A percentile compares a stretch with the other conserved stretches of the same genome.
These are phyloP conservation scores for Phytophthora macrochlamydospora DNA, from an alignment of 352 stramenopile genomes.

Conservation along the genomic window DNA sequence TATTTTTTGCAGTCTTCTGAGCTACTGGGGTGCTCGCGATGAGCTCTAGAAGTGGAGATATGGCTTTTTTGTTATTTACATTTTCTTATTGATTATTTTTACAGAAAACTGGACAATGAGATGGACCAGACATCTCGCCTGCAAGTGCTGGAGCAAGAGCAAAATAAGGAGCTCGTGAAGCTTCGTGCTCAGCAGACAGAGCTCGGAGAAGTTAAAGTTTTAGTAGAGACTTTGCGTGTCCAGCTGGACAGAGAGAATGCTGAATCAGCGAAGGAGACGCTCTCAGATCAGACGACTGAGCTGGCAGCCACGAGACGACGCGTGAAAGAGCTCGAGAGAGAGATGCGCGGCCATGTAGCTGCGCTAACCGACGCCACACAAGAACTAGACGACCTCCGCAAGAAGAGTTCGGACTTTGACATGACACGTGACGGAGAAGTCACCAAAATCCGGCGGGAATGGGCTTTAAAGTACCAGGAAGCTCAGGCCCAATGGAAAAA, in stretches of 20 bases:
- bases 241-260: constrained; percentile 68
- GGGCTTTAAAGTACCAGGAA: constrained; percentile 78
- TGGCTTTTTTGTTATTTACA: background rate
- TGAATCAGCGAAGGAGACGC: constrained; percentile 76
- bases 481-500: constrained; percentile 78
- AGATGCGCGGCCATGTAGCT: constrained; percentile 52
- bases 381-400: constrained; percentile 73
- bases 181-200: constrained; percentile 75
- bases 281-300: constrained; percentile 72
- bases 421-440: constrained; percentile 73
- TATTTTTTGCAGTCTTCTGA: background rate
- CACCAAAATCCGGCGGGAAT: constrained; percentile 73
- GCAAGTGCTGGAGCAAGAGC: constrained; percentile 81
- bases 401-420: constrained; percentile 79
- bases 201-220: constrained; percentile 59
- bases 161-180: constrained; percentile 79
- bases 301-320: constrained; percentile 63
- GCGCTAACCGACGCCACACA: constrained; percentile 61
- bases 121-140: constrained; percentile 75
- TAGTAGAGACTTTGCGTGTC: constrained; percentile 52
- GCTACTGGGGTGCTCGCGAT: background rate
- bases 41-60: too few relatives aligned
- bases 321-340: constrained; percentile 78
- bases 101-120: constrained; percentile 74
- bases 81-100: constrained; percentile 9